A percentile compares a stretch with the other conserved stretches of the same genome.
Evolutionary conservation across 192 early-diverging fungal genomes (phyloP).

Genomic region (Funneliformis geosporum): DNA sequence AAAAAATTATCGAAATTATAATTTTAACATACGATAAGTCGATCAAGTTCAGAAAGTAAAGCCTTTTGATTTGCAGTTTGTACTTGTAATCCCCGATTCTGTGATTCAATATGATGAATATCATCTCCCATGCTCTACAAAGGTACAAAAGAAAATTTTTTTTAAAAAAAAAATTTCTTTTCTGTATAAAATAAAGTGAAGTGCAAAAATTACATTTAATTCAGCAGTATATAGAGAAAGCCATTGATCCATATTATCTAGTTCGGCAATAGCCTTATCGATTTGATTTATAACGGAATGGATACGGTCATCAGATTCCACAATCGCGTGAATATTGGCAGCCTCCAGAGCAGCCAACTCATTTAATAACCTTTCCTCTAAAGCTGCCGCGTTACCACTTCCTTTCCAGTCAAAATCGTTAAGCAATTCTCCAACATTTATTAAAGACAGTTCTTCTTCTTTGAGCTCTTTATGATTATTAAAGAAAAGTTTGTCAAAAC

Average conservation of each 20-base stretch:
- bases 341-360: slow-evolving; percentile 87
- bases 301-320: slow-evolving; percentile 88
- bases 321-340: slow-evolving; percentile 93
- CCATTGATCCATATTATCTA: slow-evolving; percentile 89
- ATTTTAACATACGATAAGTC: slow-evolving; percentile 59
- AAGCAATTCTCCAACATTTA: slow-evolving; percentile 76
- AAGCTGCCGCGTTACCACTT: slow-evolving; percentile 80
- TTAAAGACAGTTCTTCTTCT: slow-evolving; percentile 66
- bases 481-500: slow-evolving; percentile 32
- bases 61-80: slow-evolving; percentile 87
- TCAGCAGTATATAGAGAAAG: slow-evolving; percentile 81
- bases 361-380: slow-evolving; percentile 80
- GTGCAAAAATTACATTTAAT: slow-evolving; percentile 67
- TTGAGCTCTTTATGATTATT: slow-evolving; percentile 6
- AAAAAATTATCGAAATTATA: not conserved
- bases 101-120: slow-evolving; percentile 91
- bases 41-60: slow-evolving; percentile 83
- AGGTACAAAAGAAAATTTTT: not conserved
- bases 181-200: slow-evolving; percentile 11
- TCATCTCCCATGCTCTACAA: slow-evolving; percentile 88
- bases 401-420: slow-evolving; percentile 89
- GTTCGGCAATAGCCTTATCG: slow-evolving; percentile 77
- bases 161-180: not conserved
- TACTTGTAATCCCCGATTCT: slow-evolving; percentile 89
- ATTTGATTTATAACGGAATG: slow-evolving; percentile 76